Evolutionary conservation across 75 land plant genomes (phyloP), one percentile per base, ranked within the genome.

Genomic region (Larix kaempferi): DNA sequence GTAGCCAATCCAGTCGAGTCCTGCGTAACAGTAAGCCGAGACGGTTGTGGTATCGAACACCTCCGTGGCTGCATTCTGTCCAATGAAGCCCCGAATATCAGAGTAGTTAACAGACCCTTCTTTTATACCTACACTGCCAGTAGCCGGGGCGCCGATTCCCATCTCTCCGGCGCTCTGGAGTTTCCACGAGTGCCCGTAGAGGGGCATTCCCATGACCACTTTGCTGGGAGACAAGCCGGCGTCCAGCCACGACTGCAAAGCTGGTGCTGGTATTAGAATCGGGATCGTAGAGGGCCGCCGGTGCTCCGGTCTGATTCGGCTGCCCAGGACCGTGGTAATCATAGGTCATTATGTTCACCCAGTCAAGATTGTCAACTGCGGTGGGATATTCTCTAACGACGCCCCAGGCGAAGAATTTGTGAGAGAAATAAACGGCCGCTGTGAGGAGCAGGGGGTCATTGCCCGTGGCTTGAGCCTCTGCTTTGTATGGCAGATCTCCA

Each of bases 301-400:
- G 94, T n/a, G 59, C 81, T 3, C 87, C 94, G 3, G 91, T 89
- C 13, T 35, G 62, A 12, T 71, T 78, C 14, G 82, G 59, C n/a
- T 84, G 80, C 94, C 94, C 89, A 3, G 57, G 17, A n/a, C 92
- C 88, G 56, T 81, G 80, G 77, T 80, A 91, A 76, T 92, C 88
- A 21, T 60, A 92, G 80, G 82, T 73, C 94, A 92, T 89, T 21
- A 85, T 76, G 61, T 75, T 85, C n/a, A 86, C 73, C 81, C 84
- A 92, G 75, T 90, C 87, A 6, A 92, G 78, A 56, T 79, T 77
- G 2, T 73, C 13, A 13, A 84, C 63, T 14, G 29, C 62, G 0
- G 60, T 74, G 0, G 94, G 94, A 84, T 84, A 92, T 35, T 62
- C 78, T 2, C 55, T 75, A 33, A 25, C 8, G 16, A 3, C 33